Base-by-base conservation (phyloP, 768 basidiomycete species). In the Trametes maxima region DNA sequence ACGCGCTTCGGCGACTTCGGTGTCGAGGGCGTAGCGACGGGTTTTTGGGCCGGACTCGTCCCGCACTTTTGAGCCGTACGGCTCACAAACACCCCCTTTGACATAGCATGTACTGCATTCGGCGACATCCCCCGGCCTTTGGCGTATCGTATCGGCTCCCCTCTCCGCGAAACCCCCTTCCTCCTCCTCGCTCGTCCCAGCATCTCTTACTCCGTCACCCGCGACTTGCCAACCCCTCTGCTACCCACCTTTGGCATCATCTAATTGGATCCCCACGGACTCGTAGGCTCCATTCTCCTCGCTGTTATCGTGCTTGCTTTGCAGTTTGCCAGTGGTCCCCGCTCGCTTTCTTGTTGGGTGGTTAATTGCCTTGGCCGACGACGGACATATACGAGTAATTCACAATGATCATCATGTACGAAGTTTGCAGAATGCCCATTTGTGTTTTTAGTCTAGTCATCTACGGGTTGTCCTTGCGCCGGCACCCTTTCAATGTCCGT, bases 1-100 rank as follows among this genome's bases (percentile, higher is more conserved):
- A 87, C 87, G n/a, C 83, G 90, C 52, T 93, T 93, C 69, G 90
- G 90, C 5, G 90, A 92, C 74, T 92, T 92, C 70, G 90, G 90
- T 40, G 78, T 90, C 24, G 87, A 90, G 68, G 87, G 90, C 13
- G 84, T 91, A 58, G 87, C 87, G n/a, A 82, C 81, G 49, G 82
- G 83, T 6, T 90, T 87, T 68, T 91, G 90, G 88, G 72, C 82
- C 0, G 78, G 79, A 25, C 43, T 51, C 21, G 57, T 45, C 49
- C 67, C 56, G 57, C 64, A 59, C 45, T 54, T 55, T 59, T 65
- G 60, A 64, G 35, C 47, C 57, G 22, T 45, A 24, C 47, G 50
- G 48, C 43, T 57, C 48, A 52, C 49, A n/a, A 17, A 50, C 60
- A 33, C 52, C 52, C 40, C 52, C 52, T 7, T 40, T 47, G n/a